Evolutionary conservation across 257 asterid species (phyloP).

Genomic region (Eucommia ulmoides): DNA sequence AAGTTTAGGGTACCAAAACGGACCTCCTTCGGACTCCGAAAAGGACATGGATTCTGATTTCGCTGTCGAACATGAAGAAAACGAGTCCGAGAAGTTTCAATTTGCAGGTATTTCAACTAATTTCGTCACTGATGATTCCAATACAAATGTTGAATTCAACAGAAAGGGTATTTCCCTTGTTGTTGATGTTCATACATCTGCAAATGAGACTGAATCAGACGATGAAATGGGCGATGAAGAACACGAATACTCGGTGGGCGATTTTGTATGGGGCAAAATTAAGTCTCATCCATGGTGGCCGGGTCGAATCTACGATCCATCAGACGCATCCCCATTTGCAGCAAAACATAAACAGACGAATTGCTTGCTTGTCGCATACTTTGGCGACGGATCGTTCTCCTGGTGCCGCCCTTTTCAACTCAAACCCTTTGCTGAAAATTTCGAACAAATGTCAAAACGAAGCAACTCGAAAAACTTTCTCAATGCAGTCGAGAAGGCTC

Average conservation of each 20-base stretch:
- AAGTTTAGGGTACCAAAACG: no score
- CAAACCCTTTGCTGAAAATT: not conserved
- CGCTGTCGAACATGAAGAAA: no score
- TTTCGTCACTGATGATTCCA: not conserved
- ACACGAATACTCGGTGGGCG: not conserved
- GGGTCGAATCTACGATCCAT: not conserved
- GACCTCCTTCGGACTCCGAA: no score
- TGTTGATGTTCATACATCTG: not conserved
- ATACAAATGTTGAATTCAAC: not conserved
- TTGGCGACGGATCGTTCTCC: not conserved
- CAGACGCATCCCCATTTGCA: not conserved
- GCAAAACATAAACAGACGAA: not conserved
- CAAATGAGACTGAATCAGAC: not conserved
- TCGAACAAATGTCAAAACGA: not conserved
- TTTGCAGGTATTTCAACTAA: not conserved
- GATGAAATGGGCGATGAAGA: not conserved
- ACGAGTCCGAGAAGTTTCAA: not conserved
- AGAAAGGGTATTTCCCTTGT: not conserved
- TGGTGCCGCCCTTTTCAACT: not conserved
- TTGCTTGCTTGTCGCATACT: not conserved
- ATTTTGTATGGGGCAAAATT: not conserved
- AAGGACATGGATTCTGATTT: no score
- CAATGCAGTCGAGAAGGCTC: not conserved
- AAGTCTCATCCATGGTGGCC: not conserved
- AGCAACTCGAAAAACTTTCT: not conserved